Evolutionary conservation across 164 flowering plant genomes (phyloP).

Genomic region (Nymphaea colorata): DNA sequence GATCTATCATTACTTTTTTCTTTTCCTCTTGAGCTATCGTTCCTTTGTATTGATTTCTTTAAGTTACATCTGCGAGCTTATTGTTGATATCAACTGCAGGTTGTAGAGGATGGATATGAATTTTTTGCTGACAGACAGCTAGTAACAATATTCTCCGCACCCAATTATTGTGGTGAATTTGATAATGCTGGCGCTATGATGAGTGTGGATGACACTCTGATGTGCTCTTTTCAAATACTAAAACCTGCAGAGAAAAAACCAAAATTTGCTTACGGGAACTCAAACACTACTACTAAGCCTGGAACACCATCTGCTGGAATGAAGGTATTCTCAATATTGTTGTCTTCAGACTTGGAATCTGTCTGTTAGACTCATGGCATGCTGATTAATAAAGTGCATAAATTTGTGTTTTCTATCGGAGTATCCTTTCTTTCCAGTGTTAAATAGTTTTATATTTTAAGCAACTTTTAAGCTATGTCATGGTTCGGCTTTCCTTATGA

Average conservation of each 20-base stretch:
- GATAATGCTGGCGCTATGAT: slow-evolving; percentile 93
- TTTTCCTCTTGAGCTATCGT: neutral
- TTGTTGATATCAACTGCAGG: slow-evolving; percentile 9
- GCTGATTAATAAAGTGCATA: too few relatives aligned
- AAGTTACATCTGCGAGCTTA: neutral
- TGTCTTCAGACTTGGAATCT: too few relatives aligned
- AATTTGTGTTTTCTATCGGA: too few relatives aligned
- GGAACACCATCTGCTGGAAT: slow-evolving; percentile 2
- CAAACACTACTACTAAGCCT: slow-evolving; percentile 2
- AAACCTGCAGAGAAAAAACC: slow-evolving; percentile 2
- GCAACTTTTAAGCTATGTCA: too few relatives aligned
- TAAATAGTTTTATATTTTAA: too few relatives aligned
- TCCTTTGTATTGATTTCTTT: neutral
- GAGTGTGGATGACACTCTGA: slow-evolving; percentile 80
- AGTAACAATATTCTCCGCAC: slow-evolving; percentile 86
- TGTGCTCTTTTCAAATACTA: slow-evolving; percentile 51
- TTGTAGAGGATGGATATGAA: slow-evolving; percentile 33
- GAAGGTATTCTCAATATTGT: neutral
- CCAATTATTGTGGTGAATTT: slow-evolving; percentile 84
- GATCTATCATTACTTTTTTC: neutral
- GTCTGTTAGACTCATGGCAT: too few relatives aligned
- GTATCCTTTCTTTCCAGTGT: too few relatives aligned
- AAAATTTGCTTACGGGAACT: slow-evolving; percentile 8
- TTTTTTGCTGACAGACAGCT: slow-evolving; percentile 56
- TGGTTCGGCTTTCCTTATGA: too few relatives aligned